Base-by-base conservation (phyloP, 169 alveolate genomes). In the Cryptosporidium ryanae region DNA sequence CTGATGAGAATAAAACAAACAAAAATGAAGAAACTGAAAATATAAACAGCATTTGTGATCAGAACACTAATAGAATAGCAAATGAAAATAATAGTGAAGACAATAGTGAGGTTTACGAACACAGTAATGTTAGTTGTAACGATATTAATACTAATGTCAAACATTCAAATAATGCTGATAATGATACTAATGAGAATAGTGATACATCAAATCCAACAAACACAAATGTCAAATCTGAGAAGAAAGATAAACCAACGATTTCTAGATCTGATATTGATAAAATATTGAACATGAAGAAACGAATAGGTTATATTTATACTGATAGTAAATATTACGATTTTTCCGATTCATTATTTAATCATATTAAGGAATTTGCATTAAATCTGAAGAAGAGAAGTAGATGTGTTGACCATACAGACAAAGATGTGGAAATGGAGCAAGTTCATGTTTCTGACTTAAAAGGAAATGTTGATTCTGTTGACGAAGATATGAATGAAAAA, bases 261-360 rank as follows among this genome's bases (percentile, higher is more conserved):
- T 32, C 83, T 7, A 68, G 55, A 64, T 18, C 46, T 2, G 83
- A 68, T 52, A 68, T 68, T 17, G 83, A 68, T 29, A 23, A 23
- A 3, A n/a, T 68, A 18, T 27, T 68, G 66, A 68, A 10, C 0
- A 50, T 18, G 66, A 64, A 49, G 66, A 50, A 38, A 23, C 59
- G 18, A 31, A 29, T 52, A 21, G 4, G 17, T 31, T 29, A 27
- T 18, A 52, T 68, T 27, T 43, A 64, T n/a, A 68, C n/a, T 54
- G 25, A 18, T 10, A 50, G 31, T 32, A 54, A 54, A 10, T 18
- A 32, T 15, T 52, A 55, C 17, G 3, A 50, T 10, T 23, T 55
- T 21, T 18, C 27, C n/a, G 31, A 10, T 31, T 8, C 67, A 27
- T 27, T 68, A 10, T 8, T 68, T 25, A 34, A 18, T 21, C 65